Conservation (phyloP, 2,329 filamentous ascomycete species). For the Penicillium glabrum region DNA sequence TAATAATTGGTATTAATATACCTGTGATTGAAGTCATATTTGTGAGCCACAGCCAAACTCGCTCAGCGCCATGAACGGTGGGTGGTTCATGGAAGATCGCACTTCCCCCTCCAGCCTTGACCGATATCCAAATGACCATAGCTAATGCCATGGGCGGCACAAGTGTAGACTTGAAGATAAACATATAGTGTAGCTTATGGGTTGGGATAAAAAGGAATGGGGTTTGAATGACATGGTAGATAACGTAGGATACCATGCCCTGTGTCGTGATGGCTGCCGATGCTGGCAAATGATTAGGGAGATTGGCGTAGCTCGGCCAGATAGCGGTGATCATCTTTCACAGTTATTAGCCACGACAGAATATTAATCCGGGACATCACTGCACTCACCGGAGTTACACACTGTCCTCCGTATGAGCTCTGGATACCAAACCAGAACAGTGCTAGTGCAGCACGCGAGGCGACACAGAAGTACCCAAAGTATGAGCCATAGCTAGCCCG, state of each 20-base stretch:
- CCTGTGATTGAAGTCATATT: constrained; percentile 18
- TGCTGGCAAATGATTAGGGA: constrained; percentile 48
- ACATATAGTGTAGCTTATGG: constrained; percentile 19
- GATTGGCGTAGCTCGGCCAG: constrained; percentile 56
- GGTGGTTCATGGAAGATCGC: constrained; percentile 15
- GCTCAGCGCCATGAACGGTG: constrained; percentile 13
- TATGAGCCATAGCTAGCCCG: constrained; percentile 36
- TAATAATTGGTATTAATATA: not conserved
- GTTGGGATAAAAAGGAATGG: constrained; percentile 23
- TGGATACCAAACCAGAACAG: constrained; percentile 46
- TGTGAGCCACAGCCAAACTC: constrained; percentile 16
- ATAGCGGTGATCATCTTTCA: constrained; percentile 43
- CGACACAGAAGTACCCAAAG: constrained; percentile 31
- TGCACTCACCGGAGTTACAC: constrained; percentile 16
- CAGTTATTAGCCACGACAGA: not conserved
- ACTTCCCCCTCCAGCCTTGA: constrained; percentile 11
- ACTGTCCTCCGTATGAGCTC: constrained; percentile 10
- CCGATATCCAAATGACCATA: constrained; percentile 21
- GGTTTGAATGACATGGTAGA: constrained; percentile 17
- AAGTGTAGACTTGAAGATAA: constrained; percentile 21
- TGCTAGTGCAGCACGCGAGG: constrained; percentile 38
- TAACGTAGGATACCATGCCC: constrained; percentile 20
- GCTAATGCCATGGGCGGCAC: constrained; percentile 19
- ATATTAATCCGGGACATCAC: not conserved
- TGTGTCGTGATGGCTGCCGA: constrained; percentile 23